These are phyloP conservation scores for Pascua sp. DNA, from an alignment of 1,284 basidiomycete species.

Conservation along the genomic window DNA sequence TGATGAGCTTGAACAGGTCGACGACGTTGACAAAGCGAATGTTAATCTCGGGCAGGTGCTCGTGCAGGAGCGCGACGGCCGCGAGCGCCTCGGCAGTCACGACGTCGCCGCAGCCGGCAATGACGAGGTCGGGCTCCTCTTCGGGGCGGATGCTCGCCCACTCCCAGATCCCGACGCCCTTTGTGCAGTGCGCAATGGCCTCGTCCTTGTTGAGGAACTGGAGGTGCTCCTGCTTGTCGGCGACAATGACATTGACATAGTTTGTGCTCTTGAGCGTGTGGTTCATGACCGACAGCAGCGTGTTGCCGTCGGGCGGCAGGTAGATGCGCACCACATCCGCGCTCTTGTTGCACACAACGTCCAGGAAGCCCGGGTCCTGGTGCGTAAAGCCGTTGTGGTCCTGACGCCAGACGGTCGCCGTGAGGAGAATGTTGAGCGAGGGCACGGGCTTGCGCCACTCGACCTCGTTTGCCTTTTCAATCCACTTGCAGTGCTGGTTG, in stretches of 20 bases:
- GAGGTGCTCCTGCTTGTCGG: constrained; percentile 65
- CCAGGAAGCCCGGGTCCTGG: constrained; percentile 79
- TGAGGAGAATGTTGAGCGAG: constrained; percentile 6
- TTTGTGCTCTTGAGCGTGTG: constrained; percentile 79
- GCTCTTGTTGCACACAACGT: constrained; percentile 73
- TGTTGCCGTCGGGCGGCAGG: constrained; percentile 85
- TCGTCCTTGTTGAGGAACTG: constrained; percentile 49
- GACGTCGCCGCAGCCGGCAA: constrained; percentile 53
- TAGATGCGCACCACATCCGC: constrained; percentile 73
- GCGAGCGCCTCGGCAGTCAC: constrained; percentile 55
- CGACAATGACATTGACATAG: constrained; percentile 64
- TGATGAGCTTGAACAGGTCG: constrained; percentile 28
- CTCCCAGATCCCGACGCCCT: constrained; percentile 57
- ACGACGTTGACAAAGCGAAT: constrained; percentile 74
- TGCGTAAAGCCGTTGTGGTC: constrained; percentile 69
- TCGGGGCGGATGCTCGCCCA: constrained; percentile 52
- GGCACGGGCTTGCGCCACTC: constrained; percentile 59
- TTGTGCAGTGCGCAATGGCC: constrained; percentile 64
- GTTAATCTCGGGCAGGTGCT: constrained; percentile 57
- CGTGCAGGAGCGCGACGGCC: constrained; percentile 68
- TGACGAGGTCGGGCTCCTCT: constrained; percentile 54
- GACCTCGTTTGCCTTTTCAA: constrained; percentile 74
- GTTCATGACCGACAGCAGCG: constrained; percentile 67
- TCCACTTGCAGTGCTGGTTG: constrained; percentile 75
- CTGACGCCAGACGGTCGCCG: constrained; percentile 62